These are phyloP conservation scores for Uromyces viciae-fabae DNA, from an alignment of 1,284 basidiomycete genomes.

Conservation along the genomic window DNA sequence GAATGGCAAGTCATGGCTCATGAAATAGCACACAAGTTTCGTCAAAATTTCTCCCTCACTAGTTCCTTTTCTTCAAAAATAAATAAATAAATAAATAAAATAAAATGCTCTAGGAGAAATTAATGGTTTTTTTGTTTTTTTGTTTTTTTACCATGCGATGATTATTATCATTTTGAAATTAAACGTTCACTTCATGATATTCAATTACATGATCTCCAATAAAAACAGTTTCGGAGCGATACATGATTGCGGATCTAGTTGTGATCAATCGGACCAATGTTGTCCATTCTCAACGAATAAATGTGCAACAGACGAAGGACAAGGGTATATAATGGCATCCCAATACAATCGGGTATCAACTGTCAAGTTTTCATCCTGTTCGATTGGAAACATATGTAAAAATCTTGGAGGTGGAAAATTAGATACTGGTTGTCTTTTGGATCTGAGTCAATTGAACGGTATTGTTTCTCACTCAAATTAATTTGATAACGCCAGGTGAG, in stretches of 20 bases:
- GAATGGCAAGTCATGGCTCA: slow-evolving; percentile 53
- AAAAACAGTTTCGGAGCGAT: slow-evolving; percentile 52
- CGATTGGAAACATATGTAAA: slow-evolving; percentile 53
- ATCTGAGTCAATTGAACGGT: slow-evolving; percentile 50
- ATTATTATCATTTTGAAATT: no score
- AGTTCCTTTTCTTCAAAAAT: not conserved
- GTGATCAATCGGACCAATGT: slow-evolving; percentile 48
- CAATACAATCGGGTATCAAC: slow-evolving; percentile 45
- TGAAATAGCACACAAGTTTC: slow-evolving; percentile 49
- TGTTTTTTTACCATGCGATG: no score
- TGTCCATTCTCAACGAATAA: slow-evolving; percentile 49
- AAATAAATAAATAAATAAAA: not conserved
- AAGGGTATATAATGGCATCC: slow-evolving; percentile 49
- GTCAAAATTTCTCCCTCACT: not conserved
- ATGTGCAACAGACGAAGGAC: slow-evolving; percentile 50
- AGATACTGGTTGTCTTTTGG: slow-evolving; percentile 47
- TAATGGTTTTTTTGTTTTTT: no score
- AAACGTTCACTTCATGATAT: no score
- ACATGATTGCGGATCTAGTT: slow-evolving; percentile 52
- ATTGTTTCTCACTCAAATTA: no score
- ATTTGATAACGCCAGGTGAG: no score
- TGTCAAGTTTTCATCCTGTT: slow-evolving; percentile 47
- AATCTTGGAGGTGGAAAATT: slow-evolving; percentile 32
- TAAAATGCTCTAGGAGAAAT: no score
- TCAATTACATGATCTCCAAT: slow-evolving; percentile 8